Conservation (phyloP, 208 protist genomes). For the Lotmaria passim region DNA sequence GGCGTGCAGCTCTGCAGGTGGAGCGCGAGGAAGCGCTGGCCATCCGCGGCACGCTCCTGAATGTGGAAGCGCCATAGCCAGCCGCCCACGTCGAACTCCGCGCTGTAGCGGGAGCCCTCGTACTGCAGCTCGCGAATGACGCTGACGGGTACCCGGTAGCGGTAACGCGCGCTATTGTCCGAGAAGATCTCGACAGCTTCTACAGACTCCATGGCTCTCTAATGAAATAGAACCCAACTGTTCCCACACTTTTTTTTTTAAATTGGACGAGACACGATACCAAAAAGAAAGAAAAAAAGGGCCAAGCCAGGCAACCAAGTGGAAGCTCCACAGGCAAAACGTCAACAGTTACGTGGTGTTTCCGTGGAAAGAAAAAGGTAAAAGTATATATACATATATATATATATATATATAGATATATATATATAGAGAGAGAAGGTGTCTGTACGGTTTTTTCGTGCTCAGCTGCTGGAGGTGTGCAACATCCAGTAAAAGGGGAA, state of each 20-base stretch:
- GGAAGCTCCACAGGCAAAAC: no score
- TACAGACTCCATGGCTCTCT: slow-evolving; percentile 53
- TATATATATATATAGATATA: no score
- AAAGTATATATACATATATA: no score
- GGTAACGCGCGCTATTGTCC: slow-evolving; percentile 64
- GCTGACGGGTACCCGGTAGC: slow-evolving; percentile 81
- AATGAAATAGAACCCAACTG: neutral
- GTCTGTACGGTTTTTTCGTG: no score
- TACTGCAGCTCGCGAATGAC: slow-evolving; percentile 66
- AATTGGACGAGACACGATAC: neutral
- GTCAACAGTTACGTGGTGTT: no score
- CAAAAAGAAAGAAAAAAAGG: slow-evolving; percentile 12
- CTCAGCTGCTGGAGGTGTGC: no score
- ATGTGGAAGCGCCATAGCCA: slow-evolving; percentile 87
- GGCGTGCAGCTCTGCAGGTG: slow-evolving; percentile 85
- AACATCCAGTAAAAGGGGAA: no score
- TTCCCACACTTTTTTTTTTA: neutral
- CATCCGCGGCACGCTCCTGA: slow-evolving; percentile 61
- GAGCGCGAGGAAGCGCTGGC: slow-evolving; percentile 71
- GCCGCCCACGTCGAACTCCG: slow-evolving; percentile 79
- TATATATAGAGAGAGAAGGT: no score
- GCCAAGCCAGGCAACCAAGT: neutral
- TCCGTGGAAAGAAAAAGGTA: no score
- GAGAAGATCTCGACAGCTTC: slow-evolving; percentile 75
- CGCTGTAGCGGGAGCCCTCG: slow-evolving; percentile 75